Evolutionary conservation across 2,329 filamentous ascomycete species (phyloP).

Genomic region (Clarireedia sp.): DNA sequence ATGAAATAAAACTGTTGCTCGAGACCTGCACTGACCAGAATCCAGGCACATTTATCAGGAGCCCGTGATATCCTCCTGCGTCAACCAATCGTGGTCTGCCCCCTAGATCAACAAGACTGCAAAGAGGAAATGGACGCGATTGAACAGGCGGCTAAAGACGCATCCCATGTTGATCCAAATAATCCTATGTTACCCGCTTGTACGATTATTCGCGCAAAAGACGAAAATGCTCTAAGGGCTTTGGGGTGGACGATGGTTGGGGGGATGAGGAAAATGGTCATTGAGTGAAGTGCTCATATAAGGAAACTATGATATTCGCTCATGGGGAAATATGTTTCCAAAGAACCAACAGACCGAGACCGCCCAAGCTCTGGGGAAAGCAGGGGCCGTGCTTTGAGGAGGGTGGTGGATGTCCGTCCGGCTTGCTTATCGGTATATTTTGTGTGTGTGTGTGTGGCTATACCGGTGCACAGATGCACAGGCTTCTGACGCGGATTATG

Average conservation of each 20-base stretch:
- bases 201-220: constrained; percentile 70
- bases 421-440: too few relatives aligned
- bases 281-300: constrained; percentile 41
- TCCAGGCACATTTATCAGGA: constrained; percentile 76
- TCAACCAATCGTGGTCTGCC: constrained; percentile 92
- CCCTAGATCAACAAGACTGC: constrained; percentile 88
- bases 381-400: too few relatives aligned
- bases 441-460: too few relatives aligned
- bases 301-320: not conserved
- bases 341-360: too few relatives aligned
- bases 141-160: constrained; percentile 89
- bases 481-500: not conserved
- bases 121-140: constrained; percentile 99
- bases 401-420: too few relatives aligned
- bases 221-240: constrained; percentile 56
- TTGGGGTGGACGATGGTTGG: constrained; percentile 56
- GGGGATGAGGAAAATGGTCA: constrained; percentile 57
- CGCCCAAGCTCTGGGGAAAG: not conserved
- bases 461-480: not conserved
- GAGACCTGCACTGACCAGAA: constrained; percentile 10
- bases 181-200: constrained; percentile 88
- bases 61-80: constrained; percentile 82
- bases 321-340: not conserved
- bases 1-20: too few relatives aligned
- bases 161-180: constrained; percentile 76